These are phyloP conservation scores for Noccaea caerulescens DNA, from an alignment of 345 rosid genomes.

Conservation along the genomic window DNA sequence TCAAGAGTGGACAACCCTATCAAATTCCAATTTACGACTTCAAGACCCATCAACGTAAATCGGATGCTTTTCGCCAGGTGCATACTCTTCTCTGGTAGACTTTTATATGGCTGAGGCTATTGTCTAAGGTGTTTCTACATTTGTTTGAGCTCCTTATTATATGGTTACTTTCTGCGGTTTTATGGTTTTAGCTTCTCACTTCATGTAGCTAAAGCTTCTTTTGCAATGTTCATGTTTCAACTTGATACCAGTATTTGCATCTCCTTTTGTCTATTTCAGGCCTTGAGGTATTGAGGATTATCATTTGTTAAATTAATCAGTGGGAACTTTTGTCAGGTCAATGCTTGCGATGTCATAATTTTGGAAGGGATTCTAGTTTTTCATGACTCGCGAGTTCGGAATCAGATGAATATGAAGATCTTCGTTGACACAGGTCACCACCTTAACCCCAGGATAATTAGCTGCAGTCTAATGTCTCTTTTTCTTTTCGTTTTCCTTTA, in stretches of 20 bases:
- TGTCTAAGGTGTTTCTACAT: neutral
- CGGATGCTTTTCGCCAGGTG: constrained; percentile 93
- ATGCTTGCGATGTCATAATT: constrained; percentile 97
- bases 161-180: neutral
- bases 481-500: constrained; percentile 2
- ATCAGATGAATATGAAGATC: constrained; percentile 95
- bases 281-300: constrained; percentile 2
- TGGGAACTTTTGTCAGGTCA: constrained; percentile 60
- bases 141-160: constrained; percentile 7
- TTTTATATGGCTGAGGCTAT: neutral
- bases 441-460: constrained; percentile 30
- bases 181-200: neutral
- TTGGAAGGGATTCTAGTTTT: constrained; percentile 97
- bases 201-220: constrained; percentile 13
- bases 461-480: neutral
- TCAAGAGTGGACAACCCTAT: constrained; percentile 75
- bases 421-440: constrained; percentile 92
- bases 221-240: constrained; percentile 23
- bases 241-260: neutral
- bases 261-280: neutral
- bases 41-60: constrained; percentile 78
- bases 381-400: constrained; percentile 88
- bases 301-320: constrained; percentile 9
- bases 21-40: constrained; percentile 96
- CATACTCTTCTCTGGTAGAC: constrained; percentile 2